A percentile compares a stretch with the other conserved stretches of the same genome.
Evolutionary conservation across 192 early-diverging fungal species (phyloP).

Genomic region (Gaertneriomyces semiglobifer): DNA sequence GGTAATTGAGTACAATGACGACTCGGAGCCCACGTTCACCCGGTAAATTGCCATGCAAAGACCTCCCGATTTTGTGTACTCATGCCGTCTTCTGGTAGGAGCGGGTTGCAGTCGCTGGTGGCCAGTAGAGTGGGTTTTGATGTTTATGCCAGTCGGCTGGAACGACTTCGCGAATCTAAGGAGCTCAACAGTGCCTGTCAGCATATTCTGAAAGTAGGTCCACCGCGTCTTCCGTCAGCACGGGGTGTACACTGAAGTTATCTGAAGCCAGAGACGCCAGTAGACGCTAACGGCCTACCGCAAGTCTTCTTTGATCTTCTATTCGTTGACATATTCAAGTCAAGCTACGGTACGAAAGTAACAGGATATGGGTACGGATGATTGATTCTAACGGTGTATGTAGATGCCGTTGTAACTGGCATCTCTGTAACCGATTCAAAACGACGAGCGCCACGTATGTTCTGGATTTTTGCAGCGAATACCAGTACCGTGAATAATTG

Average conservation of each 20-base stretch:
- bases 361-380: background rate
- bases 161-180: conserved; percentile 78
- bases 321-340: conserved; percentile 83
- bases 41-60: conserved; percentile 40
- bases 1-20: conserved; percentile 85
- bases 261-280: conserved; percentile 51
- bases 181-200: conserved; percentile 73
- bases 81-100: background rate
- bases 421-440: background rate
- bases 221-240: background rate
- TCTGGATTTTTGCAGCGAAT: background rate
- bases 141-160: conserved; percentile 76
- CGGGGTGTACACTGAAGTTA: background rate
- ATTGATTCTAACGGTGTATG: background rate
- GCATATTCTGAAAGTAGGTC: conserved; percentile 43
- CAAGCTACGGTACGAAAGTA: conserved; percentile 62
- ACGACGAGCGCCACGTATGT: conserved; percentile 8
- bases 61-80: background rate
- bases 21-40: conserved; percentile 69
- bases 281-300: conserved; percentile 59
- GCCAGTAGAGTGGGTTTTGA: conserved; percentile 83
- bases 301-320: conserved; percentile 75
- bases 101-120: conserved; percentile 71
- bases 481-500: too few species aligned
- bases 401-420: conserved; percentile 4